Conservation (phyloP, 306 rosid genomes). For the Fragaria vesca region DNA sequence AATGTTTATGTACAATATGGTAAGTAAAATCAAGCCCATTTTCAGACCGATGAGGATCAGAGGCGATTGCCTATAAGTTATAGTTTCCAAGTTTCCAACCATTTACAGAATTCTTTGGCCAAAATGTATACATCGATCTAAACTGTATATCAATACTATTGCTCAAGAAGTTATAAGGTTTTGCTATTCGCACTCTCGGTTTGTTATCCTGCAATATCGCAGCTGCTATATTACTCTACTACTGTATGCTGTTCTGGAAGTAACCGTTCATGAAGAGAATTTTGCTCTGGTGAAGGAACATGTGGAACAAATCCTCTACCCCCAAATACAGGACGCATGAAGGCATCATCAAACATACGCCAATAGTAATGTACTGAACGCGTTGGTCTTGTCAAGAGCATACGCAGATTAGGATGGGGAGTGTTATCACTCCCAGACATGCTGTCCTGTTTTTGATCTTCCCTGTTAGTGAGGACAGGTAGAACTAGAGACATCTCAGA, state of each 20-base stretch:
- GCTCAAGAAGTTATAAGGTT: background rate
- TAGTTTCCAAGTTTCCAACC: background rate
- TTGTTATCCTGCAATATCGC: background rate
- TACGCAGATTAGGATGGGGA: conserved; percentile 22
- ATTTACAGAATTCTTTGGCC: background rate
- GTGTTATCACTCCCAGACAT: background rate
- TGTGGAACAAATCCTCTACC: conserved; percentile 49
- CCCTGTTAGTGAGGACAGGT: conserved; percentile 28
- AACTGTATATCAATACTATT: background rate
- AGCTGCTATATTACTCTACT: background rate
- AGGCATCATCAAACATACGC: conserved; percentile 43
- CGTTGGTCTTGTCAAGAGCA: conserved; percentile 23
- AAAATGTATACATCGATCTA: background rate
- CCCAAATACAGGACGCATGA: conserved; percentile 67
- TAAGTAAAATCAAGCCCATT: background rate
- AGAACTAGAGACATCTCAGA: conserved; percentile 18
- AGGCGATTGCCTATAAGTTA: background rate
- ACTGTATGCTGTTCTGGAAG: background rate
- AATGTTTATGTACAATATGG: background rate
- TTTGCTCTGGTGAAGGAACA: conserved; percentile 19
- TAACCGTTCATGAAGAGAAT: conserved; percentile 7
- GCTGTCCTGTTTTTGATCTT: conserved; percentile 29
- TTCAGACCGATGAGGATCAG: background rate
- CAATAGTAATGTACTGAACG: conserved; percentile 39
- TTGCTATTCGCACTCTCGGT: no score